phyloP scores from a whole-genome alignment of 345 rosid genomes.

The Heritiera fomes region DNA sequence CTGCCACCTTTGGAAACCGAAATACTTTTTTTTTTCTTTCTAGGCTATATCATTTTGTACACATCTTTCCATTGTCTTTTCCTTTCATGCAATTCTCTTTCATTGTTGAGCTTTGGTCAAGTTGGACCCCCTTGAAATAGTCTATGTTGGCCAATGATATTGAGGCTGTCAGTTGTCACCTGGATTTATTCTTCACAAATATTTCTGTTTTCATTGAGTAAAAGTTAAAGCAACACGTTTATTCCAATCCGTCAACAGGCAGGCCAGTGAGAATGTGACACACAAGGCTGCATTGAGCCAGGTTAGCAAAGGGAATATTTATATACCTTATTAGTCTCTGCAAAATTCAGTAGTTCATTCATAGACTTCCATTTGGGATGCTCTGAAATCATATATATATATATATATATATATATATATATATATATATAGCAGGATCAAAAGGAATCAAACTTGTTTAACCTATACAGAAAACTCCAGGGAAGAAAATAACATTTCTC shows the following conservation, averaged over 20 bases:
- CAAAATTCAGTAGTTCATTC: background rate
- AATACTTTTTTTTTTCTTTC: background rate
- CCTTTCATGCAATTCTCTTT: background rate
- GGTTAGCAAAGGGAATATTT: background rate
- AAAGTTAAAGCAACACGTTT: background rate
- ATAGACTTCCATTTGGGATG: background rate
- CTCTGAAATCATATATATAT: too few species aligned
- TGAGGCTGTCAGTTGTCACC: constrained; percentile 11
- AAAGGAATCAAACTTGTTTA: too few species aligned
- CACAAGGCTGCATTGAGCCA: background rate
- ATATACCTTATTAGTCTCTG: background rate
- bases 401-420: too few species aligned
- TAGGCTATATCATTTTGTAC: background rate
- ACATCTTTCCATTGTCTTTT: background rate
- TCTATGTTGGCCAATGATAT: background rate
- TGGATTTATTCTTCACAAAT: background rate
- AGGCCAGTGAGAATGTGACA: too few species aligned
- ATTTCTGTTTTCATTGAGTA: background rate
- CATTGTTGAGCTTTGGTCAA: background rate
- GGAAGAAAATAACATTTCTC: background rate
- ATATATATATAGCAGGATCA: too few species aligned
- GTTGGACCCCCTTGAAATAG: background rate
- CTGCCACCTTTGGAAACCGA: background rate
- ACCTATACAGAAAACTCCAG: too few species aligned
- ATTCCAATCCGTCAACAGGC: background rate